Base-by-base conservation (phyloP, 2,329 filamentous ascomycete species). In the Neoascochyta sp. region DNA sequence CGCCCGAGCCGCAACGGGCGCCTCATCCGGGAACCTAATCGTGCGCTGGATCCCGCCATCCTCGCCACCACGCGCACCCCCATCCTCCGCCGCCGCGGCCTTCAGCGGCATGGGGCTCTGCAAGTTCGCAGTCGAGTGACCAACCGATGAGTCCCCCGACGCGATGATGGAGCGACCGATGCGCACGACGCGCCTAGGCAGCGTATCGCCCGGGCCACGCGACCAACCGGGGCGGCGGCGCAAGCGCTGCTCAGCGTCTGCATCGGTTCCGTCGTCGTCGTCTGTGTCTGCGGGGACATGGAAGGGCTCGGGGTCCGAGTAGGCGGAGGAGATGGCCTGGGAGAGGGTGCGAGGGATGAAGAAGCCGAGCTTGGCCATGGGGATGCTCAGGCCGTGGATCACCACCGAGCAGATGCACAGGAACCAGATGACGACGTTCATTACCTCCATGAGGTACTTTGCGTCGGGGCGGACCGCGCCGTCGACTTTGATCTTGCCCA, bases 351-450 rank as follows among this genome's bases (percentile, higher is more conserved):
- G 67, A 0, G 81, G 81, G 0, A 85, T 67, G 36, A 80, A 76
- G 45, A 70, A 57, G 1, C 70, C 67, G 30, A 86, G 63, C 53
- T 85, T 86, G 0, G 78, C 81, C 3, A 92, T 60, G 0, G 88
- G 87, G 9, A 94, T 86, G 27, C 80, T 87, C 2, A 95, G 68
- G 5, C 87, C 86, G 47, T 94, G 87, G 3, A 92, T 81, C 22
- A 88, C 83, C 37, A 94, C 81, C 44, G 85, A 92, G 63, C 84
- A 90, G 12, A 92, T 78, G 7, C 78, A 74, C 29, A 94, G 63
- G 52, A 95, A 95, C 88, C 88, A 95, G 11, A 95, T 81, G 0
- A 94, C 76, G 1, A 90, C 70, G 2, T 70, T 71, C 29, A 86
- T 74, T 0, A 77, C 71, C 41, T 93, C 84, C 4, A 69, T 70